Base-by-base conservation (phyloP, 2,329 filamentous ascomycete genomes). In the Geosmithia putterillii region DNA sequence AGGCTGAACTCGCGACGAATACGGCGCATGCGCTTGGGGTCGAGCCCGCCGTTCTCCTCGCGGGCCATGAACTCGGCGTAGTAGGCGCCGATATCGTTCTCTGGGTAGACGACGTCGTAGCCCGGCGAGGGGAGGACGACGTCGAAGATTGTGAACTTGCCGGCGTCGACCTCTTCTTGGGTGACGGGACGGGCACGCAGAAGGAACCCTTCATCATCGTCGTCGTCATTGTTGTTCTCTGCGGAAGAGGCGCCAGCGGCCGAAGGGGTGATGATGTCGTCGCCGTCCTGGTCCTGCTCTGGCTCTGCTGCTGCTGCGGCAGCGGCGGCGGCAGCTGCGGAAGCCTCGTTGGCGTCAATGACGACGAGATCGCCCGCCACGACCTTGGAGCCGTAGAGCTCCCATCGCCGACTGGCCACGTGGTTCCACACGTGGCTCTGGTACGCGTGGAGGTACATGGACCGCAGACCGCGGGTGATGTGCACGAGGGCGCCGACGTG, bases 381-480 rank as follows among this genome's bases (percentile, higher is more conserved):
- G 15, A 95, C 86, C 44, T 71, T 73, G 46, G 71, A 62, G 42
- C 89, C 88, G 57, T 83, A 83, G 3, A 76, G 66, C 37, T 79
- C 75, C 83, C 87, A 94, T 40, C 92, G 83, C 52, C 83, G 79
- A 50, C 85, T 87, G 2, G 79, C 86, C 12, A 79, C 85, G 51
- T 79, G 76, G 64, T 98, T 98, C 90, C 90, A 98, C 8, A 98
- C 81, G 34, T 88, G 76, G 6, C 86, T 94, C 61, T 98, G 92
- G 63, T 95, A 96, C 5, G 92, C 90, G 60, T 98, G 92, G 15
- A 95, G 81, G 58, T 96, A 98, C 84, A 98, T 95, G 46, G 87
- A 76, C 38, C 88, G 78, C 53, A 96, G 70, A 41, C 85, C 86
- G 17, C 89, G 76, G 20, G 83, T 84, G 48, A 98, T 89, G 43